phyloP scores from a whole-genome alignment of 2,329 filamentous ascomycete genomes.

The Ophiocordyceps australis region DNA sequence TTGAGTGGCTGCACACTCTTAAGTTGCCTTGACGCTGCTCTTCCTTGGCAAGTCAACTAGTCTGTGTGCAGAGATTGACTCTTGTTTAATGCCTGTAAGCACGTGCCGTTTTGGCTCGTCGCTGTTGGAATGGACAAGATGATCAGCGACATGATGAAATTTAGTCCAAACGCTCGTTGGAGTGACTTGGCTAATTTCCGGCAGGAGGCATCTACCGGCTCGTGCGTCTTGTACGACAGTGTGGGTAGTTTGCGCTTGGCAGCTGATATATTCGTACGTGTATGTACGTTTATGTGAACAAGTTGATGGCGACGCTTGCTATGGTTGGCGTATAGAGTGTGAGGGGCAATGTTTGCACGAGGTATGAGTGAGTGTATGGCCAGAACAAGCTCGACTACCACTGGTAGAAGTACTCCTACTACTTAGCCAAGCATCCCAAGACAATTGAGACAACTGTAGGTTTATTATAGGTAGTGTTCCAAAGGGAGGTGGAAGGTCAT shows the following conservation, averaged over 20 bases:
- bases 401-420: too few species aligned
- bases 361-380: too few species aligned
- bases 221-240: conserved; percentile 12
- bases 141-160: conserved; percentile 12
- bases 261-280: conserved; percentile 11
- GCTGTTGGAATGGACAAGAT: conserved; percentile 11
- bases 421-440: too few species aligned
- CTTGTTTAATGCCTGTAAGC: conserved; percentile 20
- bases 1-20: conserved; percentile 75
- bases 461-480: too few species aligned
- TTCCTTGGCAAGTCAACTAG: conserved; percentile 83
- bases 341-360: conserved; percentile 13
- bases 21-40: conserved; percentile 71
- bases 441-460: too few species aligned
- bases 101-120: conserved; percentile 31
- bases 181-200: too few species aligned
- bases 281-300: neutral
- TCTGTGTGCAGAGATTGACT: conserved; percentile 79
- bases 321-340: too few species aligned
- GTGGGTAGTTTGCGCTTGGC: conserved; percentile 9
- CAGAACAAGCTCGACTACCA: too few species aligned
- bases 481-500: too few species aligned
- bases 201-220: conserved; percentile 17
- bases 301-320: too few species aligned
- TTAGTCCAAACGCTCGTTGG: too few species aligned